phyloP scores from a whole-genome alignment of 116 monocot genomes.

The Papilionanthe hybrid region DNA sequence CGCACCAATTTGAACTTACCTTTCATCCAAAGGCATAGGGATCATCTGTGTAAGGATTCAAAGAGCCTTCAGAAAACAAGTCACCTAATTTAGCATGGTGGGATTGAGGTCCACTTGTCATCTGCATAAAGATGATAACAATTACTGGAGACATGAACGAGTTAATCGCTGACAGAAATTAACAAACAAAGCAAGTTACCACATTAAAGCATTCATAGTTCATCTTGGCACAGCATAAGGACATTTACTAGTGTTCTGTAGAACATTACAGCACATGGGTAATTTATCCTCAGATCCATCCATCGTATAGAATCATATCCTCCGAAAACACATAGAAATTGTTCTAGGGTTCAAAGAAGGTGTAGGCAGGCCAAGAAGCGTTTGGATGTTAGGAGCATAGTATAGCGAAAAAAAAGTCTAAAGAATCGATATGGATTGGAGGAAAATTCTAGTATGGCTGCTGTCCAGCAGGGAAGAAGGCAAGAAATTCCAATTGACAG shows the following conservation, averaged over 20 bases:
- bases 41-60: conserved; percentile 93
- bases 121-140: conserved; percentile 12
- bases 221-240: neutral
- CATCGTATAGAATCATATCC: too few relatives aligned
- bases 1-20: conserved; percentile 20
- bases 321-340: too few relatives aligned
- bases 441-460: too few relatives aligned
- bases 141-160: neutral
- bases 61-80: conserved; percentile 88
- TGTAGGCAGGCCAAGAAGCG: too few relatives aligned
- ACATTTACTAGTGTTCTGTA: neutral
- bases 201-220: neutral
- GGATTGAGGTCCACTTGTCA: conserved; percentile 25
- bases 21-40: conserved; percentile 94
- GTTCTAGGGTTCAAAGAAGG: too few relatives aligned
- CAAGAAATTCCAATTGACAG: too few relatives aligned
- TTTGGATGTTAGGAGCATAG: too few relatives aligned
- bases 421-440: too few relatives aligned
- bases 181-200: neutral
- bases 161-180: neutral
- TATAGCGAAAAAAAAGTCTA: too few relatives aligned
- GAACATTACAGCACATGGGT: neutral
- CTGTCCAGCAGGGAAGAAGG: too few relatives aligned
- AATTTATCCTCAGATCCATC: neutral
- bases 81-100: conserved; percentile 67